These are phyloP conservation scores for Dryadomyces sulphureus DNA, from an alignment of 2,329 filamentous ascomycete species.

Conservation along the genomic window DNA sequence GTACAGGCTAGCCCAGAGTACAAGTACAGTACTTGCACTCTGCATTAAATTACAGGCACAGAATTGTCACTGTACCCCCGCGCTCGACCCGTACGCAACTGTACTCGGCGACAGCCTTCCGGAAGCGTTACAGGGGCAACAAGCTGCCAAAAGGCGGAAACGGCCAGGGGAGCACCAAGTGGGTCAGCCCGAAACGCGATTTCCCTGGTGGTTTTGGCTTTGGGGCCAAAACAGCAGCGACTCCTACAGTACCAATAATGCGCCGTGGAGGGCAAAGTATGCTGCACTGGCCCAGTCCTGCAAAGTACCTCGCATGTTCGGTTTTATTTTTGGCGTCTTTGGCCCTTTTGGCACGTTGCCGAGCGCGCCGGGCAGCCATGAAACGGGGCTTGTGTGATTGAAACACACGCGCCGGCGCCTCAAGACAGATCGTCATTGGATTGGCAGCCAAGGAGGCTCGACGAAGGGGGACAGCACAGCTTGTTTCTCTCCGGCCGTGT, in stretches of 20 bases:
- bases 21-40: too few species aligned
- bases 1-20: too few species aligned
- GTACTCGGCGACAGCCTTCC: too few species aligned
- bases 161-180: neutral
- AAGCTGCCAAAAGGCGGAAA: neutral
- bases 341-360: neutral
- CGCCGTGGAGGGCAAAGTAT: too few species aligned
- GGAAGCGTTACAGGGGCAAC: neutral
- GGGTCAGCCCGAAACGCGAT: constrained; percentile 1
- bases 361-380: constrained; percentile 3
- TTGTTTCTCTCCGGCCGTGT: neutral
- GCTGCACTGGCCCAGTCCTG: too few species aligned
- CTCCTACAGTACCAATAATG: too few species aligned
- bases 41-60: too few species aligned
- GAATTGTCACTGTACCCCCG: too few species aligned
- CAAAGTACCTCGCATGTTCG: too few species aligned
- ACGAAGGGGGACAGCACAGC: neutral
- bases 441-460: neutral
- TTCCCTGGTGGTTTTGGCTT: neutral
- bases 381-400: constrained; percentile 9
- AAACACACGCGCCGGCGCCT: constrained; percentile 11
- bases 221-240: neutral
- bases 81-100: too few species aligned
- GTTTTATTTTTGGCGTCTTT: neutral
- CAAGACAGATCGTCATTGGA: constrained; percentile 8